Evolutionary conservation across 108 stramenopile species (phyloP), one percentile per base, ranked within the genome.

Genomic region (Cylindrotheca closterium): DNA sequence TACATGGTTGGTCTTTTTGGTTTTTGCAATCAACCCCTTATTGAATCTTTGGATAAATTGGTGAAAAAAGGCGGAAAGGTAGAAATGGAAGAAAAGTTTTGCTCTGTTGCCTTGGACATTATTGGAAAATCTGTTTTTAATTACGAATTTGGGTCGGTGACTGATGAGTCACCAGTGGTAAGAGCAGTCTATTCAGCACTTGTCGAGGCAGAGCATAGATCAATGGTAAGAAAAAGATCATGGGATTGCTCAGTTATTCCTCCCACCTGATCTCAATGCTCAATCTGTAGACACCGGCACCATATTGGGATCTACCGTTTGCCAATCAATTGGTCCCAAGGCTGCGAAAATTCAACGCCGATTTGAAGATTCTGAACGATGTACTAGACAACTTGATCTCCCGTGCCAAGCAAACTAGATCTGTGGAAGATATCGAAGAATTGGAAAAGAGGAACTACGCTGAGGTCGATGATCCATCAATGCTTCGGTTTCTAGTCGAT

Each of bases 291-390:
- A 96, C 95, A 12, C 95, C 95, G 17, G 87, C 90, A 5, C 97
- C 97, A 1, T 98, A 98, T 79, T 98, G 97, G 97, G 81, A 96
- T 51, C 28, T 98, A 17, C 97, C 97, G 26, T 58, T 94, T 18
- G 96, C 97, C 23, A 96, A 95, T 67, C 64, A 83, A 54, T 24
- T 98, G 30, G 96, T 98, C 23, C 96, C 97, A 1, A 85, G 96
- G 5, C 65, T 96, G 67, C 74, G 93, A 23, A 91, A 91, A 45
- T 98, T 98, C 81, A 94, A 95, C 67, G 56, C 63, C n/a, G 93
- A 98, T 71, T 50, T 98, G 26, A 77, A 82, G 47, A 48, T 96
- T 4, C 77, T 98, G 37, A 95, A 98, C 58, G 85, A 90, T 47
- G 89, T 95, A 5, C 72, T 98, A 51, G 88, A 92, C 57, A 85